phyloP scores from a whole-genome alignment of 805 yeast species.

The Nakazawaea anatomiae region DNA sequence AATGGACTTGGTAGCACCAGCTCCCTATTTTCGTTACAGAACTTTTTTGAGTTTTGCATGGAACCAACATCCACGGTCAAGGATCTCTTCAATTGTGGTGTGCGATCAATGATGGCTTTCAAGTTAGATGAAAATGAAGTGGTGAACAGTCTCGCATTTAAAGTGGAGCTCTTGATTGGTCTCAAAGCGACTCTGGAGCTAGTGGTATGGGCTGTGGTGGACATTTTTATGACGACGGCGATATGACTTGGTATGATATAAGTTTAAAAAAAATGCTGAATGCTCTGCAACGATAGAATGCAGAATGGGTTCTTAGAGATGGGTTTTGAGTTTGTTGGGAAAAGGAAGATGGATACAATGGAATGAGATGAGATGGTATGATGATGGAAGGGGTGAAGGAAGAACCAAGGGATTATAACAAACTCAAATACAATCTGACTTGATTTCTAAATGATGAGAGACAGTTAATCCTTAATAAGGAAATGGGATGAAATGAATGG shows the following conservation, averaged over 20 bases:
- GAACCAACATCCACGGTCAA: conserved; percentile 9
- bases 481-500: too few species aligned
- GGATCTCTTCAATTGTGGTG: conserved; percentile 14
- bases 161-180: conserved; percentile 15
- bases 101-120: conserved; percentile 1
- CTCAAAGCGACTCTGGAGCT: conserved; percentile 16
- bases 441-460: too few species aligned
- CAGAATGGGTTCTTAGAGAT: too few species aligned
- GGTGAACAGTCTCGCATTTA: conserved; percentile 16
- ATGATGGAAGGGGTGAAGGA: too few species aligned
- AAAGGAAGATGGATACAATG: too few species aligned
- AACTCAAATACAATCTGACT: too few species aligned
- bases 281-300: conserved; percentile 9
- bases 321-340: too few species aligned
- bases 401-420: too few species aligned
- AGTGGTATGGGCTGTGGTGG: conserved; percentile 7
- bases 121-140: conserved; percentile 11
- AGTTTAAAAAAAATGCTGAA: not conserved
- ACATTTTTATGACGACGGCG: not conserved
- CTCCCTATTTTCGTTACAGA: not conserved
- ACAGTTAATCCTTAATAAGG: too few species aligned
- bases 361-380: too few species aligned
- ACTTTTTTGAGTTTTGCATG: conserved; percentile 1
- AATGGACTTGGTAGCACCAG: conserved; percentile 8
- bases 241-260: not conserved